Conservation (phyloP, 345 rosid species). For the Bruguiera sexangula region DNA sequence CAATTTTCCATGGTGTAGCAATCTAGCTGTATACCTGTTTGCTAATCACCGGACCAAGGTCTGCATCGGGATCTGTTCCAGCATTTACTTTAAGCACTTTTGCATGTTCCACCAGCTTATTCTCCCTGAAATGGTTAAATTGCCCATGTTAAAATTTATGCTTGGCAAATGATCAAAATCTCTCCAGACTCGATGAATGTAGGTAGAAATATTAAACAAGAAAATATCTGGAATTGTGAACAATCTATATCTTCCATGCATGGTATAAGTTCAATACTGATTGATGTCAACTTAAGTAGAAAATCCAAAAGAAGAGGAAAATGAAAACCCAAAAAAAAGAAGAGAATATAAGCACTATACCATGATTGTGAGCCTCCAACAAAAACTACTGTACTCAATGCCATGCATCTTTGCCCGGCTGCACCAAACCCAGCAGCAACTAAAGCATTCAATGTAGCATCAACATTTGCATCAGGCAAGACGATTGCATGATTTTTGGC, state of each 20-base stretch:
- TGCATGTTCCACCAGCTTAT: slow-evolving; percentile 66
- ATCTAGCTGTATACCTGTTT: slow-evolving; percentile 50
- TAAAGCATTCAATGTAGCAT: slow-evolving; percentile 79
- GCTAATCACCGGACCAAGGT: slow-evolving; percentile 95
- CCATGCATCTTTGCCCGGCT: slow-evolving; percentile 99
- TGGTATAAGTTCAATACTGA: not conserved
- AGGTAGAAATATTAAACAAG: not conserved
- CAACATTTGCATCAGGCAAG: slow-evolving; percentile 73
- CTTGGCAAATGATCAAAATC: not conserved
- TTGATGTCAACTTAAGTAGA: not conserved
- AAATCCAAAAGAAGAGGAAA: not conserved
- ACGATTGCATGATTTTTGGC: slow-evolving; percentile 94
- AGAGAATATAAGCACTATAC: slow-evolving; percentile 34
- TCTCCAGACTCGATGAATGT: not conserved
- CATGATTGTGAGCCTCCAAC: slow-evolving; percentile 76
- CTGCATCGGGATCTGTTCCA: slow-evolving; percentile 81
- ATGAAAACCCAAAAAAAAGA: not conserved
- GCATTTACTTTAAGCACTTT: slow-evolving; percentile 82
- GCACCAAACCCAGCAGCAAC: slow-evolving; percentile 99
- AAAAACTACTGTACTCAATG: slow-evolving; percentile 85
- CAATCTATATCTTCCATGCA: not conserved
- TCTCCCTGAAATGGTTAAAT: slow-evolving; percentile 48
- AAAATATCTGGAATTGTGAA: not conserved
- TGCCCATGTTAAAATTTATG: no score
- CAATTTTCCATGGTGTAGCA: not conserved